A percentile compares a stretch with the other conserved stretches of the same genome.
Evolutionary conservation across 2,329 filamentous ascomycete genomes (phyloP).

Genomic region (Fusarium aywerte): DNA sequence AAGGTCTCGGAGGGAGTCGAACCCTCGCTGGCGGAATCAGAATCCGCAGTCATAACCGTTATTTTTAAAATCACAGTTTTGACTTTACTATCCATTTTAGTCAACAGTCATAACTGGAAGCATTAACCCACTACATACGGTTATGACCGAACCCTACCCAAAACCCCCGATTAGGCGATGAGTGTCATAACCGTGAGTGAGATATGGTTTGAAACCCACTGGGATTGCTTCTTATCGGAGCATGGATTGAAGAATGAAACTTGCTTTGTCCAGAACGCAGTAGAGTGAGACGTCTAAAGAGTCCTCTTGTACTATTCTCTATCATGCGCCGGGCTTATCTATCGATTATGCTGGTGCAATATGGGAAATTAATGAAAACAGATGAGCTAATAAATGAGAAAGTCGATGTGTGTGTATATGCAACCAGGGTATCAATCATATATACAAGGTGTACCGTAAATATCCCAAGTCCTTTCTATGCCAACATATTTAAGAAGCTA

Average conservation of each 20-base stretch:
- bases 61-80: no score
- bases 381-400: background rate
- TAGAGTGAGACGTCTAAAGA: background rate
- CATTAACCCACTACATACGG: no score
- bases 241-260: background rate
- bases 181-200: no score
- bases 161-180: no score
- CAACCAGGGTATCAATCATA: conserved; percentile 26
- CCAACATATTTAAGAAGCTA: background rate
- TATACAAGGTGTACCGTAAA: conserved; percentile 4
- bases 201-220: no score
- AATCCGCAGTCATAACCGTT: no score
- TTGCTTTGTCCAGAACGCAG: background rate
- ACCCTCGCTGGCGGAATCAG: no score
- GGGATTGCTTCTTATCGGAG: no score
- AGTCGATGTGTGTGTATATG: background rate
- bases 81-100: no score
- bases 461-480: background rate
- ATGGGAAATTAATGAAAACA: background rate
- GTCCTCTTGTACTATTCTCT: background rate
- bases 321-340: background rate
- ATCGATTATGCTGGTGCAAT: background rate
- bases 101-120: no score
- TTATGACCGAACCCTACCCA: no score
- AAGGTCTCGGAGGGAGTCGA: no score